Evolutionary conservation across 2,329 filamentous ascomycete genomes (phyloP).

Genomic region (Pseudocercospora pini-densiflorae): DNA sequence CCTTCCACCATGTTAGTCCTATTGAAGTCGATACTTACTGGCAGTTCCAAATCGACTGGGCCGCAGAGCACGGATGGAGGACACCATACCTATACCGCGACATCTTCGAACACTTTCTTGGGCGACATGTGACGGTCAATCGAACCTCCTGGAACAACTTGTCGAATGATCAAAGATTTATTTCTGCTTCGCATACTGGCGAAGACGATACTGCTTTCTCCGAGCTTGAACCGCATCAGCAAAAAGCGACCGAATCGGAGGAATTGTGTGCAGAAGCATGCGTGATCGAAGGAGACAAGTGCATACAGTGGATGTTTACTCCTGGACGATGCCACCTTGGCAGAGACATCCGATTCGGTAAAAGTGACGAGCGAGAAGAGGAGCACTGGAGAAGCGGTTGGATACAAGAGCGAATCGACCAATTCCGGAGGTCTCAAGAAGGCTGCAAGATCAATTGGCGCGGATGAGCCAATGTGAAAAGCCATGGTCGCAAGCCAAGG

Average conservation of each 20-base stretch:
- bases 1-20: conserved; percentile 42
- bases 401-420: conserved; percentile 34
- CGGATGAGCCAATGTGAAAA: conserved; percentile 12
- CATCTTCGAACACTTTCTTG: conserved; percentile 41
- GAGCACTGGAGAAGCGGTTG: conserved; percentile 41
- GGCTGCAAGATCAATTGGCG: conserved; percentile 33
- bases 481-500: neutral
- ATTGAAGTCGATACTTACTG: conserved; percentile 39
- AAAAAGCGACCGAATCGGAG: conserved; percentile 31
- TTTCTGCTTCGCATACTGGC: conserved; percentile 24
- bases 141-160: conserved; percentile 42
- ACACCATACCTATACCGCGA: conserved; percentile 41
- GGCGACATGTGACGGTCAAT: conserved; percentile 37
- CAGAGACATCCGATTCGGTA: conserved; percentile 38
- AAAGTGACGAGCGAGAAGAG: conserved; percentile 36
- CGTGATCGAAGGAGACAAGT: conserved; percentile 28
- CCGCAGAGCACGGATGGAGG: conserved; percentile 36
- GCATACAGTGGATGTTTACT: conserved; percentile 43
- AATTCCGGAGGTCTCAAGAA: conserved; percentile 30
- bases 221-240: conserved; percentile 32
- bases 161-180: conserved; percentile 36
- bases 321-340: conserved; percentile 41
- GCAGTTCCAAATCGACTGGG: conserved; percentile 40
- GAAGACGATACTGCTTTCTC: conserved; percentile 30
- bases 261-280: conserved; percentile 40